Evolutionary conservation across 164 flowering plant genomes (phyloP), one percentile per base, ranked within the genome.

Genomic region (Magnolia officinalis): DNA sequence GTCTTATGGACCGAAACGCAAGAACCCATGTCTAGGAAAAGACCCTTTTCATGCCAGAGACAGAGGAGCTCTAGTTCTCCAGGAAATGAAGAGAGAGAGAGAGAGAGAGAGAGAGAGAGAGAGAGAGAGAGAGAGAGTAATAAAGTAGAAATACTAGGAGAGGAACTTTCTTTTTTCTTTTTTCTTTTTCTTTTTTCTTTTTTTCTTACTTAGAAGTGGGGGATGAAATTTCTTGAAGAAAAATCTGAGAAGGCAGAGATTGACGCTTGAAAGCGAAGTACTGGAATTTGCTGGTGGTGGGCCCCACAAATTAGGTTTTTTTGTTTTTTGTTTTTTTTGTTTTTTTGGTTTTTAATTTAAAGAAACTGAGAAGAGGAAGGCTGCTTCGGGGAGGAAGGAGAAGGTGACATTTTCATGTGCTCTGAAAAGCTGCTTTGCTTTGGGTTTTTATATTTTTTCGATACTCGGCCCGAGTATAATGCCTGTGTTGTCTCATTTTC

Each of bases 21-120:
- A 21, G 88, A 78, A 77, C 94, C 94, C 94, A 90, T 90, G 18
- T 79, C 78, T 50, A 71, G 16, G n/a, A 8, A 26, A 51, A 59
- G 19, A 31, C 80, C 51, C 75, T 69, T 68, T 55, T 72, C 74
- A 63, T 55, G 16, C 63, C 26, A 78, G n/a, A 67, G 26, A 59
- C 51, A 74, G 23, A 50, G 70, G 52, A 70, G 21, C 51, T 20
- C 18, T 14, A 24, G 3, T 50, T 20, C 8, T 7, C 31, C 7
- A 24, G 21, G 63, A 68, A 8, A 73, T 71, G 64, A n/a, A 63
- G 26, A 29, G 63, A 50, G 55, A 31, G 37, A 10, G 70, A 72
- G 65, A 52, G 64, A 50, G 65, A 76, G 52, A 74, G 70, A 68
- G 64, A 74, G 59, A 61, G 5, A 70, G 69, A 65, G 67, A 55